phyloP scores from a whole-genome alignment of 2,329 filamentous ascomycete genomes.

The Trichoderma aggressivum region DNA sequence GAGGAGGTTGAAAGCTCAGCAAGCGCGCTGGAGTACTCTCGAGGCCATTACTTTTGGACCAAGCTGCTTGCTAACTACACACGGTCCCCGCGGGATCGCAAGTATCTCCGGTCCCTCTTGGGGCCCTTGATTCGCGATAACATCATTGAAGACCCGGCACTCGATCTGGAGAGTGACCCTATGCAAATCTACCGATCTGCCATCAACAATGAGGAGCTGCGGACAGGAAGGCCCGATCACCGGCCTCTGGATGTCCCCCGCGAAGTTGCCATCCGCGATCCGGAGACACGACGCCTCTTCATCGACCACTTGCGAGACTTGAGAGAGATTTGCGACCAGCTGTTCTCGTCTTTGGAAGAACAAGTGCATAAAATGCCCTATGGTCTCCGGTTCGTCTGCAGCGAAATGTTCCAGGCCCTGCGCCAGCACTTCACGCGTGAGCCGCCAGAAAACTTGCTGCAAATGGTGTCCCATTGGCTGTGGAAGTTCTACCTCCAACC shows the following conservation, averaged over 20 bases:
- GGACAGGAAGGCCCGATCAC: slow-evolving; percentile 79
- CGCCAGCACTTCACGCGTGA: slow-evolving; percentile 76
- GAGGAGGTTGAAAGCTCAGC: slow-evolving; percentile 77
- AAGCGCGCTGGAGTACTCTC: slow-evolving; percentile 77
- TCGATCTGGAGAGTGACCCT: slow-evolving; percentile 94
- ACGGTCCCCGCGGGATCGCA: slow-evolving; percentile 85
- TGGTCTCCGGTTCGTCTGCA: slow-evolving; percentile 81
- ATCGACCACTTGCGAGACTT: slow-evolving; percentile 93
- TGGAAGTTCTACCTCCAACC: slow-evolving; percentile 94
- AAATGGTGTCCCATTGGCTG: slow-evolving; percentile 84
- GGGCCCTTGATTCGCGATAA: slow-evolving; percentile 84
- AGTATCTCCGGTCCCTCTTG: slow-evolving; percentile 83
- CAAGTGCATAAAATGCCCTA: slow-evolving; percentile 86
- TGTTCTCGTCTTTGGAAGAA: slow-evolving; percentile 78
- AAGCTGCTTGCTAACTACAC: slow-evolving; percentile 85
- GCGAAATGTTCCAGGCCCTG: slow-evolving; percentile 79
- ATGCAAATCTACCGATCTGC: slow-evolving; percentile 94
- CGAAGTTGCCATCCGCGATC: slow-evolving; percentile 92
- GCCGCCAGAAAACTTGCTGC: slow-evolving; percentile 71
- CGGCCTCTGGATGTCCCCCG: slow-evolving; percentile 81
- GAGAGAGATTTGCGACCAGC: slow-evolving; percentile 89
- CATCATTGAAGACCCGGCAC: slow-evolving; percentile 83
- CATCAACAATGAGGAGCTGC: slow-evolving; percentile 95
- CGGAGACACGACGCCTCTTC: slow-evolving; percentile 86
- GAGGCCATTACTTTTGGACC: slow-evolving; percentile 90